phyloP scores from a whole-genome alignment of 257 asterid genomes.

The Leptodermis oblonga region DNA sequence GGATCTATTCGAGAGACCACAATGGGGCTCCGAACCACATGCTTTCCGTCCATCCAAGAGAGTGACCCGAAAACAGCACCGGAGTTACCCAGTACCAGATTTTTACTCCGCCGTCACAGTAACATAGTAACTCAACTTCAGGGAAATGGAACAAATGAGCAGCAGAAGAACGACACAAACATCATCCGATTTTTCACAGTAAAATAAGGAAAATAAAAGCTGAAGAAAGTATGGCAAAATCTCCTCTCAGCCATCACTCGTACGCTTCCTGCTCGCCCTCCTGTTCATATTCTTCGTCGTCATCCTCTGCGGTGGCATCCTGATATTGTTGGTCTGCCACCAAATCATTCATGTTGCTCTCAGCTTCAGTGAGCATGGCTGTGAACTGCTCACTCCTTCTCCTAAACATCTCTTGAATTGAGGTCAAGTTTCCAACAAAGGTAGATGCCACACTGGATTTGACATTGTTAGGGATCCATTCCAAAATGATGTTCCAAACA shows the following conservation, averaged over 20 bases:
- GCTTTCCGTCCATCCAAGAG: constrained; percentile 84
- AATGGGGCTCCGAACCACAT: constrained; percentile 79
- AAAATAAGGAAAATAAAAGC: not conserved
- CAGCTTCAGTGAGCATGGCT: constrained; percentile 87
- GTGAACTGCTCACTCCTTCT: constrained; percentile 91
- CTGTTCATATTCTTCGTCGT: constrained; percentile 54
- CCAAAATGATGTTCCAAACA: constrained; percentile 83
- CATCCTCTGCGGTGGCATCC: constrained; percentile 86
- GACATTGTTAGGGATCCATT: constrained; percentile 89
- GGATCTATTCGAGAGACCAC: constrained; percentile 71
- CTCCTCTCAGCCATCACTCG: constrained; percentile 35
- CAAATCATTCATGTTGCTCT: constrained; percentile 84
- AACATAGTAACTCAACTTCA: constrained; percentile 51
- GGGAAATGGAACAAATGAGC: constrained; percentile 9
- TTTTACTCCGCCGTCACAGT: constrained; percentile 45
- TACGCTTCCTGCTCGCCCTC: constrained; percentile 40
- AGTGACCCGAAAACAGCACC: constrained; percentile 84
- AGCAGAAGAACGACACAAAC: constrained; percentile 2
- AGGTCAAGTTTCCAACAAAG: constrained; percentile 73
- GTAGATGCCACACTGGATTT: constrained; percentile 89
- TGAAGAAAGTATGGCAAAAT: not conserved
- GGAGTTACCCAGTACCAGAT: constrained; percentile 57
- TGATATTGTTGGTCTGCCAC: constrained; percentile 91
- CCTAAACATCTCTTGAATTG: constrained; percentile 85
- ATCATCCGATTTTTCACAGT: constrained; percentile 22